Conservation (phyloP, 495 filamentous ascomycete genomes). For the Aspergillus hancockii region DNA sequence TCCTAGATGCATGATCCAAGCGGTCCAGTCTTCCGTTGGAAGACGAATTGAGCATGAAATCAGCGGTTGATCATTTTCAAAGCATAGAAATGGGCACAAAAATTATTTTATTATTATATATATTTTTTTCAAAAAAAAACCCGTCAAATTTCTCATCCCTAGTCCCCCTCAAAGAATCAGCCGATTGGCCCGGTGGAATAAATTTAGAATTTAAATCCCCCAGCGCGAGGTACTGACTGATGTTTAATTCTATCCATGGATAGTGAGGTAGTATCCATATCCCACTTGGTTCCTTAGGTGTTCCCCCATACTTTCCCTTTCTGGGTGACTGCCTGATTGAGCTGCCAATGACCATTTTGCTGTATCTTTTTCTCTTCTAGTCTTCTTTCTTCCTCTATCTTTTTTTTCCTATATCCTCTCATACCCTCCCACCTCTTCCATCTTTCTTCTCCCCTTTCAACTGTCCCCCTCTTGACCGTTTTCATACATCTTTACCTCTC, state of each 20-base stretch:
- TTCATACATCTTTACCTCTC: slow-evolving; percentile 12
- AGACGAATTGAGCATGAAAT: slow-evolving; percentile 1
- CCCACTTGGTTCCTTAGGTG: not conserved
- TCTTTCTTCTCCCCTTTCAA: slow-evolving; percentile 6
- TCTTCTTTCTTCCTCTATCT: not conserved
- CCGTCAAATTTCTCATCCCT: too few relatives aligned
- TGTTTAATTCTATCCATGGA: not conserved
- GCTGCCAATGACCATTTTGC: not conserved
- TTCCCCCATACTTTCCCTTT: slow-evolving; percentile 8
- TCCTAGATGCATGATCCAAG: not conserved
- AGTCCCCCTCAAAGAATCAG: too few relatives aligned
- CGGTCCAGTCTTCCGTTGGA: not conserved
- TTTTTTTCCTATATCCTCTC: slow-evolving; percentile 10
- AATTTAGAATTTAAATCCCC: too few relatives aligned
- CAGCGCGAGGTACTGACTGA: not conserved
- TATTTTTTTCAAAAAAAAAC: too few relatives aligned
- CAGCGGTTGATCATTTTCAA: not conserved
- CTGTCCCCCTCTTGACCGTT: not conserved
- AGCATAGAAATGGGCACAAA: not conserved
- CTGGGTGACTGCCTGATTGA: slow-evolving; percentile 21
- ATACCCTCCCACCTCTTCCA: slow-evolving; percentile 11
- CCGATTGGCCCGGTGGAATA: too few relatives aligned
- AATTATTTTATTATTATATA: too few relatives aligned
- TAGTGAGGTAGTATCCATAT: not conserved
- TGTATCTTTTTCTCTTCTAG: not conserved